Evolutionary conservation across 2,329 filamentous ascomycete species (phyloP), one percentile per base, ranked within the genome.

Genomic region (Didymella exigua): DNA sequence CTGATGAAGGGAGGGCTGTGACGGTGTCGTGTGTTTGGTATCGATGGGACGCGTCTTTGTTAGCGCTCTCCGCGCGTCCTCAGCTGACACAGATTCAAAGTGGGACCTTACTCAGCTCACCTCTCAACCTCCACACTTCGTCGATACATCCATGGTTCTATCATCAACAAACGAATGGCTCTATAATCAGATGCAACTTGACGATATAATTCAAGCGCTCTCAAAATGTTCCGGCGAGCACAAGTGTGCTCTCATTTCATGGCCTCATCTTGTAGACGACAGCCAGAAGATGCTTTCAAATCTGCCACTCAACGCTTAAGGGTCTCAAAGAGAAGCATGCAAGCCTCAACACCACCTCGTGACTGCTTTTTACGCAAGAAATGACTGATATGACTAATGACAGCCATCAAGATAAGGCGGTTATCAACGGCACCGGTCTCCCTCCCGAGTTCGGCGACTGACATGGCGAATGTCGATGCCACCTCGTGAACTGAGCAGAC

Each of bases 361-460:
- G n/a, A 29, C 5, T 27, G 19, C 8, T 1, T 45, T 4, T 55
- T 46, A 45, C 40, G n/a, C 26, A 16, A 36, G 4, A 30, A 10
- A n/a, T 23, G 27, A 49, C 24, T 30, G 34, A 19, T 30, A 55
- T 55, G 40, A 49, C 52, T 55, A 54, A 54, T 54, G 45, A 44
- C 26, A 46, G 41, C 40, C 34, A 37, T 23, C 21, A 30, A 34
- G 52, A 55, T 49, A 55, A 55, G 52, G 46, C 52, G 46, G 52
- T 29, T 55, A 55, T 49, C 34, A 21, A 55, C 46, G 52, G 46
- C 40, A 46, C 52, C 46, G 41, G 52, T 55, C 14, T 10, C 11
- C 21, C 16, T 55, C 46, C 52, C 46, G 46, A 49, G 40, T 45
- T 49, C 34, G 52, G 52, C 45, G 36, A 38, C 18, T 24, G 36